Evolutionary conservation across 306 rosid genomes (phyloP).

Genomic region (apple (Malus domestica)): DNA sequence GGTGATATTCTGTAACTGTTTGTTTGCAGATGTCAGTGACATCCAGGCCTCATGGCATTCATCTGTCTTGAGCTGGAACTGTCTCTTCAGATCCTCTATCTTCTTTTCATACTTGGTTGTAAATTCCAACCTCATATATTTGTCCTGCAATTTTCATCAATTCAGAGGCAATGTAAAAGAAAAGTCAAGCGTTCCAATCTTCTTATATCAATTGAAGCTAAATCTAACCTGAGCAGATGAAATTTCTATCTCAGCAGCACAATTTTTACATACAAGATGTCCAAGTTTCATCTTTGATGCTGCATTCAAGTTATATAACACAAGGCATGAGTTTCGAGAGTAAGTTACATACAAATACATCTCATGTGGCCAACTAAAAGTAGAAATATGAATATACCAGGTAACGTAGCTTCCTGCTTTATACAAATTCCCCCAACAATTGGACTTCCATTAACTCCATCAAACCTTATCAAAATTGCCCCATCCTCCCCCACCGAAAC

Average conservation of each 20-base stretch:
- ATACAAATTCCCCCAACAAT: conserved; percentile 20
- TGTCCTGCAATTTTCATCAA: conserved; percentile 3
- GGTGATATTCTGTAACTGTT: conserved; percentile 14
- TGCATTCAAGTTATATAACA: conserved; percentile 1
- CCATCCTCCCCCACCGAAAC: conserved; percentile 18
- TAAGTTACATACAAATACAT: not conserved
- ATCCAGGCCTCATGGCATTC: conserved; percentile 31
- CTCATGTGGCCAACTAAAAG: not conserved
- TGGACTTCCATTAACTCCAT: conserved; percentile 21
- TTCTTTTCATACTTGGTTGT: conserved; percentile 21
- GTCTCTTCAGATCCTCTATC: conserved; percentile 17
- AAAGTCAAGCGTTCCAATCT: not conserved
- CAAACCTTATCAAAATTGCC: conserved; percentile 12
- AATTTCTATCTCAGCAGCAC: conserved; percentile 14
- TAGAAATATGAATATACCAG: conserved; percentile 5
- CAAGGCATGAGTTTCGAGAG: conserved; percentile 3
- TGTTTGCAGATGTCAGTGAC: conserved; percentile 17
- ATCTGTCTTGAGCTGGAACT: conserved; percentile 16
- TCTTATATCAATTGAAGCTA: not conserved
- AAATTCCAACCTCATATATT: conserved; percentile 7
- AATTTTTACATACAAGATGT: conserved; percentile 11
- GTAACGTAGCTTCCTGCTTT: conserved; percentile 1
- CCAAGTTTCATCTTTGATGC: conserved; percentile 5
- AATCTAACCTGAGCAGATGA: conserved; percentile 18
- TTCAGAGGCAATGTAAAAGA: not conserved